A percentile compares a stretch with the other conserved stretches of the same genome.
Evolutionary conservation across 495 filamentous ascomycete species (phyloP).

Genomic region (Amorphotheca resinae): DNA sequence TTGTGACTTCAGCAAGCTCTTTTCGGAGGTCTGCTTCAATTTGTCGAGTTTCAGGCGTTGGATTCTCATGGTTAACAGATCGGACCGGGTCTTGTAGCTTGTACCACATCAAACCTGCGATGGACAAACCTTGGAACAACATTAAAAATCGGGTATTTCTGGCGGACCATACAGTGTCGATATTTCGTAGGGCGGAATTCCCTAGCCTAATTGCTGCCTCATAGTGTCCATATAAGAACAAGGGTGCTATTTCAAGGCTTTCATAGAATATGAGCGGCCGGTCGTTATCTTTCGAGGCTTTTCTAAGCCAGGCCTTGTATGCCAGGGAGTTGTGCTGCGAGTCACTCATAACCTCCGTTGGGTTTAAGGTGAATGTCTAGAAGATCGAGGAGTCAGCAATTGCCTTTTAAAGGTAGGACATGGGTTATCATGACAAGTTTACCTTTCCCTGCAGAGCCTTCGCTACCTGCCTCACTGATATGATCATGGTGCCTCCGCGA

Average conservation of each 20-base stretch:
- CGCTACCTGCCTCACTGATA: conserved; percentile 58
- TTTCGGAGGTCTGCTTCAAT: conserved; percentile 32
- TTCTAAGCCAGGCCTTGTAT: conserved; percentile 49
- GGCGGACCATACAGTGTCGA: conserved; percentile 58
- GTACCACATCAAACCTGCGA: conserved; percentile 51
- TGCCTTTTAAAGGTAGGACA: too few species aligned
- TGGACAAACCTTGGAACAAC: conserved; percentile 56
- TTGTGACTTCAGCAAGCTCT: conserved; percentile 41
- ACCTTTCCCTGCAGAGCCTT: conserved; percentile 70
- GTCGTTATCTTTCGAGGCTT: conserved; percentile 17
- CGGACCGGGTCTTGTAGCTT: conserved; percentile 36
- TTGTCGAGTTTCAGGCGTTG: not conserved
- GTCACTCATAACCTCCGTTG: conserved; percentile 56
- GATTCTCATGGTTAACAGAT: conserved; percentile 9
- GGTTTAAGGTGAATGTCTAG: conserved; percentile 39
- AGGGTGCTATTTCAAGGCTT: conserved; percentile 53
- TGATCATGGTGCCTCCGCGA: conserved; percentile 64
- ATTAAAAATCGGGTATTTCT: conserved; percentile 50
- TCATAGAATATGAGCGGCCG: conserved; percentile 61
- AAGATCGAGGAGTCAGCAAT: too few species aligned
- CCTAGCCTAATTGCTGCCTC: conserved; percentile 56
- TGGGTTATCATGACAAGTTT: too few species aligned
- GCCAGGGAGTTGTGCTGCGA: conserved; percentile 48
- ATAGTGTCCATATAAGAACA: conserved; percentile 69
- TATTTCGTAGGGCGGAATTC: conserved; percentile 41